Conservation (phyloP, 2,329 filamentous ascomycete genomes). For the Venturia effusa region DNA sequence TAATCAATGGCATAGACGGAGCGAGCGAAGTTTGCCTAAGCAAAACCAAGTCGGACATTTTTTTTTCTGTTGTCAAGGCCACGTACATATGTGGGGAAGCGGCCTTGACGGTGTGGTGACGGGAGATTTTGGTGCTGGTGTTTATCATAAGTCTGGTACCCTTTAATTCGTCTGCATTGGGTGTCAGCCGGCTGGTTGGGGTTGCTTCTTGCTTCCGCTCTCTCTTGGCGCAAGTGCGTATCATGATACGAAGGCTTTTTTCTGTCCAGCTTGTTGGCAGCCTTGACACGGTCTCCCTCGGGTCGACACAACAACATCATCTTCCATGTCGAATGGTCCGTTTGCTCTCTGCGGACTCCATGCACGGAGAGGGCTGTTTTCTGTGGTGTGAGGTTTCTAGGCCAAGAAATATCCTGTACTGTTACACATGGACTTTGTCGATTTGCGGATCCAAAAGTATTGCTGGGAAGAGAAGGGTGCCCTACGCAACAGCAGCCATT, state of each 20-base stretch:
- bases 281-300: conserved; percentile 21
- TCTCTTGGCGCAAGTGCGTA: conserved; percentile 4
- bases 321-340: background rate
- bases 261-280: conserved; percentile 13
- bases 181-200: conserved; percentile 7
- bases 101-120: background rate
- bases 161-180: conserved; percentile 8
- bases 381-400: background rate
- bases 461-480: background rate
- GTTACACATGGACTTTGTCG: background rate
- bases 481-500: background rate
- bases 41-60: background rate
- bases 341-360: background rate
- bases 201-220: background rate
- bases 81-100: conserved; percentile 2
- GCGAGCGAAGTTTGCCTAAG: background rate
- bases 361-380: background rate
- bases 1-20: background rate
- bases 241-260: conserved; percentile 14
- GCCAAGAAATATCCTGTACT: conserved; percentile 5
- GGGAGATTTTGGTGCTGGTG: background rate
- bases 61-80: background rate
- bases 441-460: conserved; percentile 6
- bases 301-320: conserved; percentile 14
- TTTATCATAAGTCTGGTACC: conserved; percentile 4